Percentiles rank a stretch among this genome's conserved stretches.
phyloP scores from a whole-genome alignment of 2,329 filamentous ascomycete genomes.

The Ophiocordyceps camponoti-floridani region DNA sequence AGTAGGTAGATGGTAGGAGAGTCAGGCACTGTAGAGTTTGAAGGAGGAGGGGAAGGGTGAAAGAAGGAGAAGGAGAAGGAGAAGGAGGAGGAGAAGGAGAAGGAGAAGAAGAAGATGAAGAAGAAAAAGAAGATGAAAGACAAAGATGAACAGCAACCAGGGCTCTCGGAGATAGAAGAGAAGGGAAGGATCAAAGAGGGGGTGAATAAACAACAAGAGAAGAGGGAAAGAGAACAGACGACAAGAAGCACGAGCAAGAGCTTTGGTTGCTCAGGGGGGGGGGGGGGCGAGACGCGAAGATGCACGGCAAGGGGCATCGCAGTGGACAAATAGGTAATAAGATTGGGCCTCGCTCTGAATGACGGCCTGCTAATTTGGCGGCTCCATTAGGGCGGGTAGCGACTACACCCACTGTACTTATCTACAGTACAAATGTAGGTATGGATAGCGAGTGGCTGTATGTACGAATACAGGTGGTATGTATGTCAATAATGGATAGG shows the following conservation, averaged over 20 bases:
- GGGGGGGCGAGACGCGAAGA: conserved; percentile 1
- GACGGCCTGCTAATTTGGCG: conserved; percentile 2
- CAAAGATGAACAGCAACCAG: neutral
- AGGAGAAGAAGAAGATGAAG: neutral
- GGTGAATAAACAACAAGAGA: neutral
- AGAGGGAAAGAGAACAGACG: neutral
- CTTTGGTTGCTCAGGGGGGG: neutral
- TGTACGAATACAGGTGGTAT: too few relatives aligned
- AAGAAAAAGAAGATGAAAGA: neutral
- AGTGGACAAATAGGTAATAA: neutral
- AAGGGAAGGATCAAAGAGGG: neutral
- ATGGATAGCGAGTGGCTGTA: too few relatives aligned
- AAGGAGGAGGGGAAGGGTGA: neutral
- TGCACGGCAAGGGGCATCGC: conserved; percentile 1
- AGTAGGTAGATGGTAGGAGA: neutral
- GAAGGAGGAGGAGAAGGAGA: neutral
- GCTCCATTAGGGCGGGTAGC: neutral
- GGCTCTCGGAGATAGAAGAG: neutral
- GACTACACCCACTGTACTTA: neutral
- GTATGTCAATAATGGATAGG: too few relatives aligned
- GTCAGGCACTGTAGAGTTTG: neutral
- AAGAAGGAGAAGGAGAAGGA: too few relatives aligned
- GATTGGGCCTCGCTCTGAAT: conserved; percentile 2
- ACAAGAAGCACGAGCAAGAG: neutral
- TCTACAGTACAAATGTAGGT: too few relatives aligned